Base-by-base conservation (phyloP, 1,139 yeast genomes). In the Yamadazyma trypodendri region DNA sequence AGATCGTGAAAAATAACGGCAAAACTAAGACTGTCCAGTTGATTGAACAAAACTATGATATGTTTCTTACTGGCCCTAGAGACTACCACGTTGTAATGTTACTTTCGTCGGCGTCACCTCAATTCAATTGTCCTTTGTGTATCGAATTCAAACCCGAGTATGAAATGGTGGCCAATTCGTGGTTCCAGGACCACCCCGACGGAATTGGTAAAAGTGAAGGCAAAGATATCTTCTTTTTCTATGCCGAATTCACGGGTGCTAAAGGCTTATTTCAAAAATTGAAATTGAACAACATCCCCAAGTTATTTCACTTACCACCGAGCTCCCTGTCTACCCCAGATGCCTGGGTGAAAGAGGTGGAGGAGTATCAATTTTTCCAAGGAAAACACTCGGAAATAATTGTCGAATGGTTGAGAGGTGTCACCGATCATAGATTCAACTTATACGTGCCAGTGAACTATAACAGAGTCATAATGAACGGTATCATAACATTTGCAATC, bases 81-180 rank as follows among this genome's bases (percentile, higher is more conserved):
- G 89, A 88, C 52, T 81, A 78, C 58, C 76, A 84, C 34, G 53
- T 86, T 14, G 72, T 86, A 18, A 60, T 81, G 30, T 69, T 84
- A 38, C 64, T 92, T 49, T 85, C 97, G 0, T 89, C 97, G 2
- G 76, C 81, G 13, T 73, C 81, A 27, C 69, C 87, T 0, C 79
- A 79, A 49, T 75, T 88, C 55, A 87, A 87, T 24, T 92, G 98
- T 64, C 69, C 71, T 2, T 69, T 87, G 43, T 92, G 99, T 70
- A 53, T 66, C 18, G 80, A 82, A 35, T 74, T 86, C 50, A 79
- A 75, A 27, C 95, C 97, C 1, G 78, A 76, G 35, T 87, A 63
- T 54, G 63, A 63, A 25, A 65, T 74, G 16, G 68, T 69, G 34
- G 70, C 89, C 34, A 82, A 81, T 21, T 63, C 77, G 27, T 84